These are phyloP conservation scores for Beta lomatogona DNA, from an alignment of 179 eudicot species.

Conservation along the genomic window DNA sequence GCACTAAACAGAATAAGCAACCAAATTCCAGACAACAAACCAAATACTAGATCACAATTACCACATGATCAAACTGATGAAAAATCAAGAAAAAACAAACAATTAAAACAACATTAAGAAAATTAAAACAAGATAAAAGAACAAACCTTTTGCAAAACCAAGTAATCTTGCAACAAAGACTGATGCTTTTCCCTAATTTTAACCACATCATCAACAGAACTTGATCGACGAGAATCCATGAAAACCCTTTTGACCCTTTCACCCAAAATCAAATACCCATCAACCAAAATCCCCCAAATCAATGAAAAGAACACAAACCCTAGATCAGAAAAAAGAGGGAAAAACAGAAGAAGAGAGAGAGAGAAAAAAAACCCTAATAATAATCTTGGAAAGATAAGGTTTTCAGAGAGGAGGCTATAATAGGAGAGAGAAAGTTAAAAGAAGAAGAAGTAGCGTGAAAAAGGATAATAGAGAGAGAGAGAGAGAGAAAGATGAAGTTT, in stretches of 20 bases:
- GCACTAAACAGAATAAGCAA: not conserved
- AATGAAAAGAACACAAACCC: conserved; percentile 16
- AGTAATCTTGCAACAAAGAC: conserved; percentile 37
- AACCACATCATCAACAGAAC: conserved; percentile 32
- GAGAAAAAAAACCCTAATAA: not conserved
- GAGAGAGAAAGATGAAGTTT: not conserved
- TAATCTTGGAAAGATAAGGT: conserved; percentile 13
- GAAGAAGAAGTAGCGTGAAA: conserved; percentile 15
- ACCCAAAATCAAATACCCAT: conserved; percentile 24
- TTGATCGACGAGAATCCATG: conserved; percentile 39
- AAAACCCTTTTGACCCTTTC: conserved; percentile 29
- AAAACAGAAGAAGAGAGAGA: not conserved
- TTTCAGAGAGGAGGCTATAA: not conserved
- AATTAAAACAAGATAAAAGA: not conserved
- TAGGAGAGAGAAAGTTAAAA: conserved; percentile 6
- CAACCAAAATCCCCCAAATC: conserved; percentile 11
- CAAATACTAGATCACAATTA: conserved; percentile 14
- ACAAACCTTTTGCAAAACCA: conserved; percentile 46
- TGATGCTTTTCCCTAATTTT: conserved; percentile 34
- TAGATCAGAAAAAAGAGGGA: not conserved
- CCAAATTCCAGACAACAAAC: conserved; percentile 6
- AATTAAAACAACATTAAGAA: not conserved
- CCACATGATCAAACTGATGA: conserved; percentile 4
- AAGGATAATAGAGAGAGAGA: conserved; percentile 8
- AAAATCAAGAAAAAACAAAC: not conserved